phyloP scores from a whole-genome alignment of 2,329 filamentous ascomycete species.

The Trichoderma koningii region DNA sequence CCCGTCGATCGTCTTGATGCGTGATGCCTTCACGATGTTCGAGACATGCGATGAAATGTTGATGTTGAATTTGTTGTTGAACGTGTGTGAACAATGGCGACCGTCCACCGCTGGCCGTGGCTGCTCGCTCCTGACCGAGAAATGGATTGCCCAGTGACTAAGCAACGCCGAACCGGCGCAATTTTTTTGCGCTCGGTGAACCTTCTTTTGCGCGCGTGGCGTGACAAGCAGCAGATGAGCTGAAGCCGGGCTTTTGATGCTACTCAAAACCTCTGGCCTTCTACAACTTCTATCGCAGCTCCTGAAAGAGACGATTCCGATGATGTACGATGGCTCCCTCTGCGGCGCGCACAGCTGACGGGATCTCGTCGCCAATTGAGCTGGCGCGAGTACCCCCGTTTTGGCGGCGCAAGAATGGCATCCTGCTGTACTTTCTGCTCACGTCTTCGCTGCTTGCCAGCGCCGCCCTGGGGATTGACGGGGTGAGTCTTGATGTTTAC shows the following conservation, averaged over 20 bases:
- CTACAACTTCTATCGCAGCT: not conserved
- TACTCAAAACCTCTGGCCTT: not conserved
- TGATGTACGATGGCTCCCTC: conserved; percentile 38
- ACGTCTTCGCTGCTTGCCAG: conserved; percentile 48
- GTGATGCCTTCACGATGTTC: not conserved
- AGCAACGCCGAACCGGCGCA: conserved; percentile 12
- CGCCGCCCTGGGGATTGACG: conserved; percentile 47
- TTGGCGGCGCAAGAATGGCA: conserved; percentile 45
- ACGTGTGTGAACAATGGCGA: not conserved
- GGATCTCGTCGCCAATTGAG: conserved; percentile 39
- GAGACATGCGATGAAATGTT: not conserved
- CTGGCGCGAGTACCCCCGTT: conserved; percentile 39
- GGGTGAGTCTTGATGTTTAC: conserved; percentile 35
- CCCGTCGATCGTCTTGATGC: not conserved
- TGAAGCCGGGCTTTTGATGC: not conserved
- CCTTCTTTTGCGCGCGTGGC: conserved; percentile 4
- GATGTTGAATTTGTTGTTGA: not conserved
- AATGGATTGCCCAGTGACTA: conserved; percentile 17
- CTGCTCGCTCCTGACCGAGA: conserved; percentile 1
- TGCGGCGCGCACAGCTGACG: conserved; percentile 38
- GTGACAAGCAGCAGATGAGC: conserved; percentile 5
- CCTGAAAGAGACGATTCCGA: not conserved
- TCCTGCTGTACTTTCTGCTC: conserved; percentile 47
- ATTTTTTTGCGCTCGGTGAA: conserved; percentile 25
- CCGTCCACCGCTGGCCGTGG: not conserved